Percentiles rank a stretch among this genome's conserved stretches.
These are phyloP conservation scores for Cotoneaster glaucophyllus DNA, from an alignment of 306 rosid species.

Conservation along the genomic window DNA sequence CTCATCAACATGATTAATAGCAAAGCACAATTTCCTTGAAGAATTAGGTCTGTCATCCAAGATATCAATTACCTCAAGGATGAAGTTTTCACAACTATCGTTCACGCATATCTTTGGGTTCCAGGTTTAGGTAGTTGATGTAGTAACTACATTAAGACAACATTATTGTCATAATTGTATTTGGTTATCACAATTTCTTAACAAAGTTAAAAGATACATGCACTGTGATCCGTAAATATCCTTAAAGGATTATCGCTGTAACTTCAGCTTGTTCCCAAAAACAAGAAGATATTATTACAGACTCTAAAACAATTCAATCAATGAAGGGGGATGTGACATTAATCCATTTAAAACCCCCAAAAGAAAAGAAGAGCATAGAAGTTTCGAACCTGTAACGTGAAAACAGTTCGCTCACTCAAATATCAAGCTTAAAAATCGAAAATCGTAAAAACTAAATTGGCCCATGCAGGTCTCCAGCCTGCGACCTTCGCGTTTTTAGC, in stretches of 20 bases:
- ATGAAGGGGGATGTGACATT: neutral
- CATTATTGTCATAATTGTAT: no score
- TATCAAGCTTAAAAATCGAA: neutral
- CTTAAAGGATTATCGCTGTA: neutral
- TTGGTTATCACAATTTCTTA: no score
- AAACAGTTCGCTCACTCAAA: neutral
- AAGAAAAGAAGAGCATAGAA: neutral
- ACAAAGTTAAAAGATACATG: no score
- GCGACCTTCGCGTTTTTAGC: slow-evolving; percentile 14
- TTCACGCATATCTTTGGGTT: no score
- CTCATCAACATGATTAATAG: neutral
- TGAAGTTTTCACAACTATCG: no score
- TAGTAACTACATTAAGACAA: no score
- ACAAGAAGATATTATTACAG: no score
- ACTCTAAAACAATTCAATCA: no score
- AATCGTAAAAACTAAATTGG: neutral
- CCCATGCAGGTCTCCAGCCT: slow-evolving; percentile 13
- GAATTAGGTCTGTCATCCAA: neutral
- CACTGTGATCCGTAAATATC: no score
- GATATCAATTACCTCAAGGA: no score
- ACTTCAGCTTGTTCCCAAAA: no score
- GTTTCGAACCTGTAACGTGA: neutral
- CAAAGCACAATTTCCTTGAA: neutral
- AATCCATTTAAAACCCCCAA: neutral
- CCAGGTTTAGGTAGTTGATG: no score